Evolutionary conservation across 2,329 filamentous ascomycete genomes (phyloP).

Genomic region (Huntiella decipiens): DNA sequence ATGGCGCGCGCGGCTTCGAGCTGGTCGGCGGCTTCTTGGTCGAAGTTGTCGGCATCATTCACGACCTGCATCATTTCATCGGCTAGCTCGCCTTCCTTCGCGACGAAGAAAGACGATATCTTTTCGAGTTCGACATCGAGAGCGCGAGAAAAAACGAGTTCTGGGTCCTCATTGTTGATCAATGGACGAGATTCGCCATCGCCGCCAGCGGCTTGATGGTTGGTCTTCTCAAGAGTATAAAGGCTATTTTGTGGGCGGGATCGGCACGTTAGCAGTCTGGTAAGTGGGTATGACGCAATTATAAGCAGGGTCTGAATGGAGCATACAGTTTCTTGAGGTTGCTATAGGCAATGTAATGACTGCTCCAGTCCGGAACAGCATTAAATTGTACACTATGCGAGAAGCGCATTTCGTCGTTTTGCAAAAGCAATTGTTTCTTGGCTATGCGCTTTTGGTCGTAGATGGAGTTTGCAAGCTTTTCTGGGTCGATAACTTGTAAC

Average conservation of each 20-base stretch:
- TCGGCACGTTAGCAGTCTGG: conserved; percentile 13
- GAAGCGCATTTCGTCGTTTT: conserved; percentile 92
- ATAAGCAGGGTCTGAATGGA: neutral
- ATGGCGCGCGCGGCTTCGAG: conserved; percentile 18
- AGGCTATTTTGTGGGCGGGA: conserved; percentile 38
- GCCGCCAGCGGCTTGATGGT: conserved; percentile 31
- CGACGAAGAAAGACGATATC: conserved; percentile 72
- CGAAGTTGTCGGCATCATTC: conserved; percentile 50
- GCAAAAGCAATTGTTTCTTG: conserved; percentile 53
- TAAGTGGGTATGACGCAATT: neutral
- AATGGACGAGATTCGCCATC: conserved; percentile 78
- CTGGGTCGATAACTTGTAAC: conserved; percentile 17
- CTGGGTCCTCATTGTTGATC: conserved; percentile 54
- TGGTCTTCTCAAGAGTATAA: conserved; percentile 77
- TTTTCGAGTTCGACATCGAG: conserved; percentile 86
- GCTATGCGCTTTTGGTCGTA: conserved; percentile 29
- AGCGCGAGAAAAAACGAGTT: conserved; percentile 61
- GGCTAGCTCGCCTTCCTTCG: conserved; percentile 77
- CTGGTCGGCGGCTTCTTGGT: conserved; percentile 35
- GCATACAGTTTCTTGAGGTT: conserved; percentile 92
- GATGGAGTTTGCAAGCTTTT: conserved; percentile 17
- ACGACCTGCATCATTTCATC: conserved; percentile 64
- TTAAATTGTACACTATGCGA: conserved; percentile 99
- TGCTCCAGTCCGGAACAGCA: conserved; percentile 98
- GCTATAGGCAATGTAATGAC: conserved; percentile 93